Evolutionary conservation across 768 basidiomycete genomes (phyloP).

Genomic region (Daedalea quercina): DNA sequence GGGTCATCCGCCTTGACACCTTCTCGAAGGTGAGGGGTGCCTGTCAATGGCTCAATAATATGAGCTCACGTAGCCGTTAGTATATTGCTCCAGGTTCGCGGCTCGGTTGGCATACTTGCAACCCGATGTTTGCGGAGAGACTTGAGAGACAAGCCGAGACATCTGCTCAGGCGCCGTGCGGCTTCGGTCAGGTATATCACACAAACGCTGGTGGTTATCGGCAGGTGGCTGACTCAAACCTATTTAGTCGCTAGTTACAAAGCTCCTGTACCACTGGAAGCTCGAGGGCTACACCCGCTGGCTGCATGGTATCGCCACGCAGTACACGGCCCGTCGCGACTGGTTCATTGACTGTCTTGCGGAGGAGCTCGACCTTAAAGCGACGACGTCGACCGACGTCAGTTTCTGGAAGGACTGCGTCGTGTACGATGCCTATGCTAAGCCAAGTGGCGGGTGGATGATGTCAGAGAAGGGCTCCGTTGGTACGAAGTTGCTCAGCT

Average conservation of each 20-base stretch:
- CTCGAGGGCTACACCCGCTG: constrained; percentile 59
- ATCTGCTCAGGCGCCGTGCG: constrained; percentile 62
- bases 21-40: constrained; percentile 55
- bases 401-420: constrained; percentile 27
- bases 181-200: constrained; percentile 52
- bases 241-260: constrained; percentile 44
- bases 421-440: constrained; percentile 41
- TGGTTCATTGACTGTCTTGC: constrained; percentile 57
- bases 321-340: constrained; percentile 56
- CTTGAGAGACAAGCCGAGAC: constrained; percentile 66
- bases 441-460: constrained; percentile 17
- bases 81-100: constrained; percentile 74
- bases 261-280: constrained; percentile 61
- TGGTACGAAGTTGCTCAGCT: constrained; percentile 44
- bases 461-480: constrained; percentile 35
- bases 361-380: constrained; percentile 53
- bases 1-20: constrained; percentile 78
- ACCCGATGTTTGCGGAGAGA: constrained; percentile 68
- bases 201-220: background rate
- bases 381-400: constrained; percentile 14
- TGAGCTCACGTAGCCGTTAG: constrained; percentile 27
- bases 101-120: constrained; percentile 77
- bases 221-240: background rate
- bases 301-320: constrained; percentile 37
- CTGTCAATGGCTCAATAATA: background rate